These are phyloP conservation scores for Brassica balearica DNA, from an alignment of 441 rosid species.

Conservation along the genomic window DNA sequence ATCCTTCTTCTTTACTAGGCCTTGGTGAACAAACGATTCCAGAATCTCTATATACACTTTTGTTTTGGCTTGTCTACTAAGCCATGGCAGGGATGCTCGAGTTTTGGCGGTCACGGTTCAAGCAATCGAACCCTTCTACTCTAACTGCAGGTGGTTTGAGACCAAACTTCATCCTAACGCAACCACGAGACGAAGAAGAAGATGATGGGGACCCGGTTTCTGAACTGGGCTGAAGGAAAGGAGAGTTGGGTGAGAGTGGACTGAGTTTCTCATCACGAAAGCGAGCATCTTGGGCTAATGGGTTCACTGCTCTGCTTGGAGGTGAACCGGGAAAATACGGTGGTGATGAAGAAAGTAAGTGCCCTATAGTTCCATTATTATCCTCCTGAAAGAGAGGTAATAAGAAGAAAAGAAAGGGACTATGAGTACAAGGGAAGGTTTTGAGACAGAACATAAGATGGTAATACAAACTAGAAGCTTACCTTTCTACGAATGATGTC, in stretches of 20 bases:
- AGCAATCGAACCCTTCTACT: constrained; percentile 98
- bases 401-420: too few relatives aligned
- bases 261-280: constrained; percentile 64
- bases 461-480: constrained; percentile 4
- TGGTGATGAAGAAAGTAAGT: constrained; percentile 50
- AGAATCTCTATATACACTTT: constrained; percentile 63
- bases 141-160: constrained; percentile 86
- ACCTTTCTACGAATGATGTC: constrained; percentile 81
- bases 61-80: constrained; percentile 47
- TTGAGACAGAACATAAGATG: background rate
- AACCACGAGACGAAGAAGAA: constrained; percentile 50
- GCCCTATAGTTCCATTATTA: constrained; percentile 46
- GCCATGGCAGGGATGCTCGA: constrained; percentile 98
- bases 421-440: background rate
- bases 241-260: constrained; percentile 41
- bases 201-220: constrained; percentile 48
- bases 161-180: constrained; percentile 73
- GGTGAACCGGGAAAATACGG: constrained; percentile 87
- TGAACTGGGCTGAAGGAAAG: constrained; percentile 42
- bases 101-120: constrained; percentile 79
- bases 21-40: constrained; percentile 20
- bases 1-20: constrained; percentile 26
- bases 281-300: constrained; percentile 74
- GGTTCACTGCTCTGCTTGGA: constrained; percentile 79
- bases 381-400: constrained; percentile 52